These are phyloP conservation scores for Citrus glauca DNA, from an alignment of 345 rosid species.

Conservation along the genomic window DNA sequence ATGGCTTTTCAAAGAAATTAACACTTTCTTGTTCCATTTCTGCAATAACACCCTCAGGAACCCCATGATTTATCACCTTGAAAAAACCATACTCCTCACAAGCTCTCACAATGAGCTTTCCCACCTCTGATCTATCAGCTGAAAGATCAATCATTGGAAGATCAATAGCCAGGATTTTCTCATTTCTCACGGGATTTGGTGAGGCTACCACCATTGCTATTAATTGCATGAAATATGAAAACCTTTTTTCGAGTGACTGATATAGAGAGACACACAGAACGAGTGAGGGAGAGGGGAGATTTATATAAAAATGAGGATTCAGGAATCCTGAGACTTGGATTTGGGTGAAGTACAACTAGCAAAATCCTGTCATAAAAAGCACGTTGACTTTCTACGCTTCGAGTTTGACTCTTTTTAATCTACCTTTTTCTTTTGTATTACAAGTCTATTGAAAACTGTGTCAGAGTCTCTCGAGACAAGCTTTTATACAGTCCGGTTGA, in stretches of 20 bases:
- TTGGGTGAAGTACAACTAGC: slow-evolving; percentile 6
- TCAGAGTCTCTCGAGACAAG: not conserved
- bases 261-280: not conserved
- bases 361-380: slow-evolving; percentile 1
- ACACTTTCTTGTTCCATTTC: slow-evolving; percentile 55
- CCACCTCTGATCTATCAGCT: slow-evolving; percentile 38
- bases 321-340: not conserved
- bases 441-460: not conserved
- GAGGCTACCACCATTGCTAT: slow-evolving; percentile 33
- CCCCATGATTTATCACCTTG: slow-evolving; percentile 76
- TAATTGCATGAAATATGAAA: not conserved
- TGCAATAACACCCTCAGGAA: slow-evolving; percentile 30
- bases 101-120: slow-evolving; percentile 54
- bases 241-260: not conserved
- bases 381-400: not conserved
- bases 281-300: not conserved
- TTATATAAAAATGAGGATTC: no score
- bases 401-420: not conserved
- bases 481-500: no score
- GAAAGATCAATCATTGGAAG: slow-evolving; percentile 65
- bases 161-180: slow-evolving; percentile 26
- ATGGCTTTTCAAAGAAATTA: slow-evolving; percentile 57
- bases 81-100: slow-evolving; percentile 79
- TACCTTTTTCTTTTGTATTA: no score
- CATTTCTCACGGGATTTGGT: slow-evolving; percentile 18